Base-by-base conservation (phyloP, 2,329 filamentous ascomycete species). In the Colletotrichum trifolii region DNA sequence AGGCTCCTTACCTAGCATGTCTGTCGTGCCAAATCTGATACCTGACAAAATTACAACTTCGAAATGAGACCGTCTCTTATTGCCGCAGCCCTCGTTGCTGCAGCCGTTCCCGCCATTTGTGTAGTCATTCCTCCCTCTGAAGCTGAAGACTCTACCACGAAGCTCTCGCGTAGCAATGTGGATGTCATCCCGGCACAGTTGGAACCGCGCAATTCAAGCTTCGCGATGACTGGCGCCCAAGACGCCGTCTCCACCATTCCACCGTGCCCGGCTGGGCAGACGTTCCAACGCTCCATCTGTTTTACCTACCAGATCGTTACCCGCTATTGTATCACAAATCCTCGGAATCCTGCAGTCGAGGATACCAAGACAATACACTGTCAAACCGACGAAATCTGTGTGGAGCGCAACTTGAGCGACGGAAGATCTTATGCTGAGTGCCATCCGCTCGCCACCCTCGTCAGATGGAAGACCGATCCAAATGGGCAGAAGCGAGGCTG, bases 1-100 rank as follows among this genome's bases (percentile, higher is more conserved):
- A 5, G 1, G 0, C 1, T 1, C 25, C 1, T 25, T 1, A 5
- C 4, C 25, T 5, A 5, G 4, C 3, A 25, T 5, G 25, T 25
- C 25, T 25, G 3, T 5, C 25, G 25, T 25, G 4, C 25, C 4
- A 5, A 25, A 25, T 25, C 25, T 5, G 25, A 25, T 25, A 25
- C 25, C 25, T 5, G 25, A 25, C 3, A 4, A 25, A 25, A 25
- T 25, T 8, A 17, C 1, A 46, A 11, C 43, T 46, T 17, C 15
- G 25, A 3, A 46, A 46, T 46, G 43, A 46, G 15, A 15, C 43
- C 15, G 3, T 46, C 12, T 46, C 8, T 46, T 46, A n/a, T 6
- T 17, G 25, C 25, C 25, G 25, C 25, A 25, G 25, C 25, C 25
- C 25, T 25, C 25, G 25, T 42, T 42, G 39, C 43, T 3, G 43